Base-by-base conservation (phyloP, 305 asterid species). In the Solanum aculeatissimum region DNA sequence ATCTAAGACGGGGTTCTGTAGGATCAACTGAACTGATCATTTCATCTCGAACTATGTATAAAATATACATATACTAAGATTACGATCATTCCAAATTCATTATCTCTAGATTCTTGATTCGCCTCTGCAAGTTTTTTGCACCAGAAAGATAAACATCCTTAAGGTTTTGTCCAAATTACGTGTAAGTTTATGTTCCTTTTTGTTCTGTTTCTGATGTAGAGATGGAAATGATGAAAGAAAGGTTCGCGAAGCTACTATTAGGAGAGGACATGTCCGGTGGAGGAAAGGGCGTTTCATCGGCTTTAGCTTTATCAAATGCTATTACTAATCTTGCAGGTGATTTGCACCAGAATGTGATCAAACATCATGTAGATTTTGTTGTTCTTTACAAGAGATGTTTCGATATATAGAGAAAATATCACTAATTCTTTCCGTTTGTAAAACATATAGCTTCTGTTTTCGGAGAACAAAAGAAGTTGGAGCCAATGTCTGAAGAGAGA, bases 211-310 rank as follows among this genome's bases (percentile, higher is more conserved):
- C 60, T 84, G 83, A 60, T 80, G 43, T 82, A 95, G 98, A 95
- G 75, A 71, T 92, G 89, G 96, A 94, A 2, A 70, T 86, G 90
- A 93, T 95, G 97, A 95, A 92, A 90, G 97, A 94, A 87, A 93
- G 89, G 87, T 94, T 90, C 68, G 90, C 97, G 4, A 95, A 95
- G 89, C 91, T 93, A 71, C 97, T 95, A 16, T 80, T 95, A 55
- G 98, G 98, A 49, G 98, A 93, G 78, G 98, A 95, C 84, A 95
- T 92, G 97, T 95, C 98, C 2, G 98, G 98, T 58, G 95, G 98
- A 13, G 98, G 98, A 60, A 94, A 93, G 89, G 98, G 98, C 21
- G 98, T 94, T 89, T 91, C 98, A 72, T 93, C 98, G 15, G 98
- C 98, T 80, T 83, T 94, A 53, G 98, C 98, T 62, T 86, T 94